phyloP scores from a whole-genome alignment of 1,284 basidiomycete genomes.

The Tranzscheliella williamsii region DNA sequence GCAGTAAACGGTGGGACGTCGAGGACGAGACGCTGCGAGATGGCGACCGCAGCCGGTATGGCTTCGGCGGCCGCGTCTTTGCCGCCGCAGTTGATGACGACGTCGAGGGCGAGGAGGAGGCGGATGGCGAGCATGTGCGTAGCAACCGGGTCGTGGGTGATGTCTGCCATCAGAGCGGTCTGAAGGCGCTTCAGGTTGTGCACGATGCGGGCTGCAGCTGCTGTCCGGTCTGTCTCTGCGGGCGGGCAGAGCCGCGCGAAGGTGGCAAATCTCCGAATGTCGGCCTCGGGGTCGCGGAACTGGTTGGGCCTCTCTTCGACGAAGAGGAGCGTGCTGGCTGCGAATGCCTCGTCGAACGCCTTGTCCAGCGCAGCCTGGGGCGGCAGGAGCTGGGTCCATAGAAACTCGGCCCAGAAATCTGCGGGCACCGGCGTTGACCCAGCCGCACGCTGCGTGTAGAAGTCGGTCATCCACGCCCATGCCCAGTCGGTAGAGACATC shows the following conservation, averaged over 20 bases:
- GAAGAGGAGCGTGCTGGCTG: conserved; percentile 32
- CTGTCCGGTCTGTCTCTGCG: no score
- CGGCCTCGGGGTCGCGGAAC: conserved; percentile 41
- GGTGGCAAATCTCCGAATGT: conserved; percentile 31
- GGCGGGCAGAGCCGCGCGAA: conserved; percentile 3
- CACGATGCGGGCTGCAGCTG: neutral
- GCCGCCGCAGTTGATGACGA: neutral
- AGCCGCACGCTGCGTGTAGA: conserved; percentile 5
- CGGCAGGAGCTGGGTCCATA: conserved; percentile 21
- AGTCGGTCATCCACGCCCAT: conserved; percentile 37
- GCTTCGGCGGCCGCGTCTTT: neutral
- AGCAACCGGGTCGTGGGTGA: conserved; percentile 5
- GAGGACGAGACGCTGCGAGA: neutral
- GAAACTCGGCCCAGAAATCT: conserved; percentile 16
- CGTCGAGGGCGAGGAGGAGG: conserved; percentile 8
- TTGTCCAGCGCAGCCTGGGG: conserved; percentile 3
- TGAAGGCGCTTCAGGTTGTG: conserved; percentile 7
- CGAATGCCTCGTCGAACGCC: conserved; percentile 24
- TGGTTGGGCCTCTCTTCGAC: conserved; percentile 48
- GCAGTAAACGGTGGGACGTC: no score
- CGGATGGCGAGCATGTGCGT: conserved; percentile 24
- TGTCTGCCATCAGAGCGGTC: neutral
- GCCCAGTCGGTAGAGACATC: conserved; percentile 36
- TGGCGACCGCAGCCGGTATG: neutral
- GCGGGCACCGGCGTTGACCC: neutral